A percentile compares a stretch with the other conserved stretches of the same genome.
These are phyloP conservation scores for Botryobasidium botryosum DNA, from an alignment of 768 basidiomycete species.

Conservation along the genomic window DNA sequence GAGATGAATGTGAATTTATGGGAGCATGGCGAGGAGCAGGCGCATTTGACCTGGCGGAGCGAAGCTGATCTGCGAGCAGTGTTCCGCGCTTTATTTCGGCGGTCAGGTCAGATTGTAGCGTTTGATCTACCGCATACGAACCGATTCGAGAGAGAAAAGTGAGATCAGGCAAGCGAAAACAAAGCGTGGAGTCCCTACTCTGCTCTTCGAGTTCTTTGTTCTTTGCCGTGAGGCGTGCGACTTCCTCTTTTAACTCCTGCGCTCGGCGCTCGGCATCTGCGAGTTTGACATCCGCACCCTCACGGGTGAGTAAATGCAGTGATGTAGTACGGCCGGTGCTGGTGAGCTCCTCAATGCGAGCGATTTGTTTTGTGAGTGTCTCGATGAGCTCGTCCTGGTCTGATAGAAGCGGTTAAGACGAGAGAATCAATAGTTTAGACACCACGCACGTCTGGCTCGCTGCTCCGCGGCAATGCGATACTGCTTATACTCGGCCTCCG, in stretches of 20 bases:
- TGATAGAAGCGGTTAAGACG: slow-evolving; percentile 16
- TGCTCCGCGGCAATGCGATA: slow-evolving; percentile 35
- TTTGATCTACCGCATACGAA: slow-evolving; percentile 26
- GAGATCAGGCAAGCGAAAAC: neutral
- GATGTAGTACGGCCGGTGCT: slow-evolving; percentile 32
- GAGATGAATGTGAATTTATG: neutral
- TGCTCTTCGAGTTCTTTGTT: slow-evolving; percentile 31
- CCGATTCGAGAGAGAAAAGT: neutral
- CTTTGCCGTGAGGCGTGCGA: slow-evolving; percentile 27
- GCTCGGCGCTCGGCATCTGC: slow-evolving; percentile 29
- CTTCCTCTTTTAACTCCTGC: slow-evolving; percentile 29
- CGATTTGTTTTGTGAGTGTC: slow-evolving; percentile 37
- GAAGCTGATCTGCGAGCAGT: slow-evolving; percentile 25
- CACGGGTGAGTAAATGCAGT: slow-evolving; percentile 53
- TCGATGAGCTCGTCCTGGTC: slow-evolving; percentile 41
- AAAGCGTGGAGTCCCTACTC: slow-evolving; percentile 24
- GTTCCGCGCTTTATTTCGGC: slow-evolving; percentile 42
- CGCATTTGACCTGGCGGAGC: slow-evolving; percentile 7
- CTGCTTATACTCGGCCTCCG: slow-evolving; percentile 37
- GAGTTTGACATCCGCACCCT: slow-evolving; percentile 52
- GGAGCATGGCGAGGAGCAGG: neutral
- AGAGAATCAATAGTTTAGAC: neutral
- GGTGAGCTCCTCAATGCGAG: slow-evolving; percentile 37
- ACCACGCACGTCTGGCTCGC: slow-evolving; percentile 31
- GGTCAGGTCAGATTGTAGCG: slow-evolving; percentile 37